Conservation (phyloP, 495 filamentous ascomycete species). For the Entonaema liquescens region DNA sequence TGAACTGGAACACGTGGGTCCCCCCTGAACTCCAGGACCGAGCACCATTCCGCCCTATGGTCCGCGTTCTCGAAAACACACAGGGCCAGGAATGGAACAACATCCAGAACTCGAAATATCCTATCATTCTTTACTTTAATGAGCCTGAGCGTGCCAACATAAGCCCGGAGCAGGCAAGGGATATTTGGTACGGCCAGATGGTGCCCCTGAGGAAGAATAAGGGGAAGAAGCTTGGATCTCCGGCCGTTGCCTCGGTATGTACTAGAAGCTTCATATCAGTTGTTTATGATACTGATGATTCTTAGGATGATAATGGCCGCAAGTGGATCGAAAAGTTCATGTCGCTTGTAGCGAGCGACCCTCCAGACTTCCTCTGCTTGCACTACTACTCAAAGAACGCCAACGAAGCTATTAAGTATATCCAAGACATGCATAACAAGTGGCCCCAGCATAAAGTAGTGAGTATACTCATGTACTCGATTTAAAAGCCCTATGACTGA, state of each 20-base stretch:
- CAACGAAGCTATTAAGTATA: constrained; percentile 44
- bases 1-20: constrained; percentile 59
- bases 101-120: constrained; percentile 41
- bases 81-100: constrained; percentile 51
- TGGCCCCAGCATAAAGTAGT: constrained; percentile 43
- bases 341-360: constrained; percentile 44
- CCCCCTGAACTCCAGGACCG: constrained; percentile 55
- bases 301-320: constrained; percentile 48
- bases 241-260: constrained; percentile 43
- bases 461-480: constrained; percentile 12
- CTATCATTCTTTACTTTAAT: constrained; percentile 57
- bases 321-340: constrained; percentile 58
- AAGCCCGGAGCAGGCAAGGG: constrained; percentile 50
- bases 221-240: constrained; percentile 51
- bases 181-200: constrained; percentile 53
- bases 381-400: constrained; percentile 58
- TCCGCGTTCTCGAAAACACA: constrained; percentile 47
- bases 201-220: constrained; percentile 50
- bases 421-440: constrained; percentile 49
- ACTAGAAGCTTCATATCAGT: neutral
- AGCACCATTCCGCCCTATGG: constrained; percentile 55
- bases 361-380: constrained; percentile 55
- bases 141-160: constrained; percentile 57
- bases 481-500: neutral
- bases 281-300: constrained; percentile 7